Evolutionary conservation across 2,329 filamentous ascomycete species (phyloP), one percentile per base, ranked within the genome.

Genomic region (Calonectria hongkongensis): DNA sequence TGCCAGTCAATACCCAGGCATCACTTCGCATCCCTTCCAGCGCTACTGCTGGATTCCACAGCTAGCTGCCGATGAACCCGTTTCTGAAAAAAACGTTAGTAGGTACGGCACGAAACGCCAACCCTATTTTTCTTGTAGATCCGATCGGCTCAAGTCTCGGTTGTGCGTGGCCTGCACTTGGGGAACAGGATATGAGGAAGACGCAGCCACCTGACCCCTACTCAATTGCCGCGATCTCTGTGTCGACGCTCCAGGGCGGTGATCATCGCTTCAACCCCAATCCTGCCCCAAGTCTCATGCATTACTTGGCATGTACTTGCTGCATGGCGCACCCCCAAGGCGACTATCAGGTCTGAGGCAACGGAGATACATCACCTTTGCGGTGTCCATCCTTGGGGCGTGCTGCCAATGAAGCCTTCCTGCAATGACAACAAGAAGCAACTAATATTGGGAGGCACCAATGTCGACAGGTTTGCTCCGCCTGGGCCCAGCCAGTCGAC

Each of bases 51-150:
- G 25, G 45, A 25, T 48, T 48, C 21, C 21, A 25, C 25, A 48
- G 12, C 45, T 48, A 48, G 45, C 45, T 48, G n/a, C n/a, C 45
- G 45, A 48, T 25, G 45, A 48, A 48, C 45, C n/a, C n/a, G n/a
- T 48, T 21, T 48, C 45, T 25, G 45, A 48, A 21, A n/a, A 48
- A 21, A n/a, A 13, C n/a, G n/a, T 21, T 25, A 48, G 45, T 48
- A 48, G 45, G 45, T 21, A n/a, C 45, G 45, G 45, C 18, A 16
- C 45, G 45, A 21, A 48, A 25, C 45, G n/a, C 25, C 45, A 48
- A 48, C 45, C 21, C 45, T 48, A 25, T 48, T 48, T 48, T 12
- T n/a, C 45, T 12, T 12, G 21, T 13, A 25, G 45, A 48, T 25
- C 45, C 25, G 45, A 25, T 21, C 10, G 18, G 10, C 2, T 48